Evolutionary conservation across 495 filamentous ascomycete genomes (phyloP).

Genomic region (Parathielavia hyrcaniae): DNA sequence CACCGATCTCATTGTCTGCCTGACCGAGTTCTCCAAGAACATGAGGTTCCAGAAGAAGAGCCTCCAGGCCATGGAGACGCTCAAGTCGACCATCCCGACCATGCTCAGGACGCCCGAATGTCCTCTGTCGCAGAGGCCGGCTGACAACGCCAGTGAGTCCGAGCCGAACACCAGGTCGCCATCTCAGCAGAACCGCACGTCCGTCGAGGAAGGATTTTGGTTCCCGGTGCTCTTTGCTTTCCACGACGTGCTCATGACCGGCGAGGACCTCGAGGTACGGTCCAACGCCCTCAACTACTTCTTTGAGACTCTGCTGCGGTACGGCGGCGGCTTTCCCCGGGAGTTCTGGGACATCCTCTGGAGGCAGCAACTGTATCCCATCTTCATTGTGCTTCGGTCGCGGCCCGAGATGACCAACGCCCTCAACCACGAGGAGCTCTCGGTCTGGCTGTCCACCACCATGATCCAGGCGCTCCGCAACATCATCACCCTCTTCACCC

Average conservation of each 20-base stretch:
- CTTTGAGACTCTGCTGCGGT: slow-evolving; percentile 83
- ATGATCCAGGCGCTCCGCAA: slow-evolving; percentile 98
- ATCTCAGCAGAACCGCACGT: slow-evolving; percentile 50
- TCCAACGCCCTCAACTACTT: slow-evolving; percentile 92
- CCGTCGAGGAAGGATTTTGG: slow-evolving; percentile 95
- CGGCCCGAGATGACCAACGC: slow-evolving; percentile 93
- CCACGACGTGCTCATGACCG: slow-evolving; percentile 98
- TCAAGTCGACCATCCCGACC: slow-evolving; percentile 83
- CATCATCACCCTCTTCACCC: slow-evolving; percentile 97
- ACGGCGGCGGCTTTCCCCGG: slow-evolving; percentile 84
- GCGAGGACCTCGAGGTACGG: slow-evolving; percentile 94
- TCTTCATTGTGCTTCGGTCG: slow-evolving; percentile 95
- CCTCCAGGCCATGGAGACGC: slow-evolving; percentile 86
- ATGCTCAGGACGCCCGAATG: slow-evolving; percentile 97
- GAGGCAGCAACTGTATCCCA: slow-evolving; percentile 92
- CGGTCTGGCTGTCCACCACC: slow-evolving; percentile 98
- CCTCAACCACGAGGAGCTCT: slow-evolving; percentile 87
- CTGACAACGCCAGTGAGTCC: slow-evolving; percentile 15
- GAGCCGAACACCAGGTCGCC: slow-evolving; percentile 35
- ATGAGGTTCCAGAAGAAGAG: slow-evolving; percentile 96
- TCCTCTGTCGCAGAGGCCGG: slow-evolving; percentile 59
- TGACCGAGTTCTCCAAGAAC: slow-evolving; percentile 98
- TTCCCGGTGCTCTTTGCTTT: slow-evolving; percentile 97
- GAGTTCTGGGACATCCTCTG: slow-evolving; percentile 99
- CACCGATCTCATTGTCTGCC: slow-evolving; percentile 88